Evolutionary conservation across 768 basidiomycete species (phyloP).

Genomic region (Collybia sordida): DNA sequence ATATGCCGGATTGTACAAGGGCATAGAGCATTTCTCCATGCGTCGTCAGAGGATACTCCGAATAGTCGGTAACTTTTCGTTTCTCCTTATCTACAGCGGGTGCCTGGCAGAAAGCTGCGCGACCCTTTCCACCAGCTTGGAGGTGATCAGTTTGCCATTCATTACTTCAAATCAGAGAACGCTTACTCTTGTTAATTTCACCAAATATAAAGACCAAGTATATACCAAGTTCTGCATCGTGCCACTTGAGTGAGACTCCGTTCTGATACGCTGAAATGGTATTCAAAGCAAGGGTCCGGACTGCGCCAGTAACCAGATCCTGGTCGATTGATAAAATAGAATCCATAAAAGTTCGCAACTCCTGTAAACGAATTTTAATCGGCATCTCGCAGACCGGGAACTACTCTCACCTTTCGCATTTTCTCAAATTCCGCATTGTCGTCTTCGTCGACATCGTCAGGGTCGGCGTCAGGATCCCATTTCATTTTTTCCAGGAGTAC

Average conservation of each 20-base stretch:
- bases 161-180: not conserved
- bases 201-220: slow-evolving; percentile 94
- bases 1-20: slow-evolving; percentile 81
- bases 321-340: slow-evolving; percentile 84
- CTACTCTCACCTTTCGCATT: slow-evolving; percentile 69
- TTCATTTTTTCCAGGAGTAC: slow-evolving; percentile 87
- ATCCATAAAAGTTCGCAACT: slow-evolving; percentile 84
- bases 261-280: slow-evolving; percentile 73
- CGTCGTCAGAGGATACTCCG: slow-evolving; percentile 79
- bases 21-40: slow-evolving; percentile 90
- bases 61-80: slow-evolving; percentile 67
- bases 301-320: slow-evolving; percentile 76
- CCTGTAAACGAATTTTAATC: slow-evolving; percentile 42
- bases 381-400: slow-evolving; percentile 1
- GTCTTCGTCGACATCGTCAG: slow-evolving; percentile 86
- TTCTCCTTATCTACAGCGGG: slow-evolving; percentile 67
- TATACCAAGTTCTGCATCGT: slow-evolving; percentile 90
- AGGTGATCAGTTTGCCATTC: slow-evolving; percentile 6
- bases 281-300: slow-evolving; percentile 69
- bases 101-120: slow-evolving; percentile 83
- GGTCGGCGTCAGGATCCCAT: slow-evolving; percentile 82
- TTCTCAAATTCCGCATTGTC: slow-evolving; percentile 80
- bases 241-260: slow-evolving; percentile 75
- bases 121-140: slow-evolving; percentile 74
- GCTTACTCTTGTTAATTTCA: slow-evolving; percentile 85